A percentile compares a stretch with the other conserved stretches of the same genome.
phyloP scores from a whole-genome alignment of 495 filamentous ascomycete genomes.

The Penicillium nucicola region DNA sequence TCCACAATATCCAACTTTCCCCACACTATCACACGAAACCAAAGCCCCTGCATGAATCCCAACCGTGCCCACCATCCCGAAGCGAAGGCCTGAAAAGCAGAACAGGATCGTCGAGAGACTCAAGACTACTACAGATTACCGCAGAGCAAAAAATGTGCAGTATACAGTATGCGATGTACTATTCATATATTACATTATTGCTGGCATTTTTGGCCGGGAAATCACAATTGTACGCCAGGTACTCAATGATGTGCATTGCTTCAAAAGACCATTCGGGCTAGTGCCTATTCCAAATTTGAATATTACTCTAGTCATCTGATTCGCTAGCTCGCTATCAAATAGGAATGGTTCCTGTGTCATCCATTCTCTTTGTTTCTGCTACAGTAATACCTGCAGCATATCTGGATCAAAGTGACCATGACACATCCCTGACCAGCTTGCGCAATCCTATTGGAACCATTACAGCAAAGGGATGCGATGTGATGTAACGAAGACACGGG shows the following conservation, averaged over 20 bases:
- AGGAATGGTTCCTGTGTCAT: not conserved
- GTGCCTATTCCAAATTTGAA: not conserved
- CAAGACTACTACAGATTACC: no score
- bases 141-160: no score
- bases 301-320: not conserved
- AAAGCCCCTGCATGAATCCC: conserved; percentile 9
- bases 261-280: not conserved
- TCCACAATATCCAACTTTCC: not conserved
- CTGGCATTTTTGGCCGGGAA: not conserved
- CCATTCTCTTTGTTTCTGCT: not conserved
- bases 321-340: not conserved
- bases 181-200: not conserved
- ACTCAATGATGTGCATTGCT: no score
- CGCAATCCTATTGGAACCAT: no score
- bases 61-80: conserved; percentile 2
- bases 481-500: no score
- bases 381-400: no score
- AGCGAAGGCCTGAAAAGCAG: not conserved
- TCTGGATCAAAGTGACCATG: no score
- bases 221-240: not conserved
- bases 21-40: not conserved
- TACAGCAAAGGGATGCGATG: no score
- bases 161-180: no score
- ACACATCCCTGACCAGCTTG: no score
- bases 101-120: conserved; percentile 12